A percentile compares a stretch with the other conserved stretches of the same genome.
Evolutionary conservation across 768 basidiomycete species (phyloP).

Genomic region (Leccinellum albellum): DNA sequence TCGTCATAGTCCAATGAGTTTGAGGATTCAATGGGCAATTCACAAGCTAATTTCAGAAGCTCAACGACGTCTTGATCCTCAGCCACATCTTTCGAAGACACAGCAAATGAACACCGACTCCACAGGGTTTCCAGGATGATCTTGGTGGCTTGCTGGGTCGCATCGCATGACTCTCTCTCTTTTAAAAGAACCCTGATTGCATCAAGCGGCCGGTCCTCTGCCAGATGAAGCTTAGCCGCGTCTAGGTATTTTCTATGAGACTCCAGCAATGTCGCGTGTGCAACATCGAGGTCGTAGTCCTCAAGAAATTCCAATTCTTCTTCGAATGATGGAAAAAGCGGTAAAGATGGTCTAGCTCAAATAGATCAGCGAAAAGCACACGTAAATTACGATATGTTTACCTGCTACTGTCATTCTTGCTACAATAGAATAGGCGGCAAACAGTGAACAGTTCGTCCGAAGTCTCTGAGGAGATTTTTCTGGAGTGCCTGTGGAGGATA

Average conservation of each 20-base stretch:
- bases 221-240: conserved; percentile 50
- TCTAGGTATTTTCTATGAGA: conserved; percentile 40
- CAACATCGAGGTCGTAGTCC: conserved; percentile 47
- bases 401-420: conserved; percentile 21
- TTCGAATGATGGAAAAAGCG: conserved; percentile 48
- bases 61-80: conserved; percentile 1
- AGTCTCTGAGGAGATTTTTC: conserved; percentile 30
- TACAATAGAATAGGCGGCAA: conserved; percentile 45
- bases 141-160: conserved; percentile 33
- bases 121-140: conserved; percentile 46
- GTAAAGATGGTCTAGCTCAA: conserved; percentile 40
- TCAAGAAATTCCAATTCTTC: conserved; percentile 57
- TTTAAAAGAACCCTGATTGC: conserved; percentile 46
- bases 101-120: conserved; percentile 41
- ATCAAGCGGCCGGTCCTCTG: conserved; percentile 42
- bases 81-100: conserved; percentile 3
- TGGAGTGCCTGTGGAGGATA: conserved; percentile 37
- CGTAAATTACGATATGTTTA: conserved; percentile 1
- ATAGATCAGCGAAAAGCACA: background rate
- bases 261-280: conserved; percentile 44
- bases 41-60: conserved; percentile 27
- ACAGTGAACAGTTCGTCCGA: conserved; percentile 39
- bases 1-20: conserved; percentile 5
- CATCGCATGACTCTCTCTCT: conserved; percentile 26
- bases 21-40: conserved; percentile 10